A percentile compares a stretch with the other conserved stretches of the same genome.
phyloP scores from a whole-genome alignment of 148 eudicot species.

The Chenopodium quinoa region DNA sequence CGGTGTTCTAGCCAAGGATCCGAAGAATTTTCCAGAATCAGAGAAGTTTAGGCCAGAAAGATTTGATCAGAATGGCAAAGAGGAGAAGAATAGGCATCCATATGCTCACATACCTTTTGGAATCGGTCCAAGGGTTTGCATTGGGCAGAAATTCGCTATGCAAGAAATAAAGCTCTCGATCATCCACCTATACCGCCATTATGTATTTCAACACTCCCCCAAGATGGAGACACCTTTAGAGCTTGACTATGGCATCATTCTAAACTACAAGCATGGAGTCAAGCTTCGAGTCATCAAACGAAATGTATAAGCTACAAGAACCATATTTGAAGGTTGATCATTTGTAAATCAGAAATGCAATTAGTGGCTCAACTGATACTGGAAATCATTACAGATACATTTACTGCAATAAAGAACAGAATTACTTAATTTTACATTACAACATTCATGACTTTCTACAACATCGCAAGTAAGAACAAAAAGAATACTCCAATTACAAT shows the following conservation, averaged over 20 bases:
- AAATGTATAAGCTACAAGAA: conserved; percentile 1
- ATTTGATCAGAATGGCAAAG: conserved; percentile 66
- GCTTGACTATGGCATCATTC: conserved; percentile 74
- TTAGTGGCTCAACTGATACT: neutral
- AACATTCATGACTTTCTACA: conserved; percentile 29
- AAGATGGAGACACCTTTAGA: conserved; percentile 76
- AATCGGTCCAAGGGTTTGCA: conserved; percentile 86
- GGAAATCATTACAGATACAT: conserved; percentile 8
- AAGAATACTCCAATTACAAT: conserved; percentile 29
- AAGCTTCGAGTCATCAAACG: conserved; percentile 63
- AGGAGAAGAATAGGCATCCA: conserved; percentile 83
- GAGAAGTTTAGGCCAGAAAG: conserved; percentile 87
- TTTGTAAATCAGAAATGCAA: neutral
- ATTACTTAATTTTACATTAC: conserved; percentile 27
- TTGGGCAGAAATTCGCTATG: conserved; percentile 81
- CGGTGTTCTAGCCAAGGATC: conserved; percentile 87
- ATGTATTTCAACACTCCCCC: conserved; percentile 70
- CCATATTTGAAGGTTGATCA: neutral
- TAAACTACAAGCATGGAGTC: conserved; percentile 79
- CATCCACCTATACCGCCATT: conserved; percentile 67
- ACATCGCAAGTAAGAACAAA: conserved; percentile 28
- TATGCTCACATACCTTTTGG: conserved; percentile 96
- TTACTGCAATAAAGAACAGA: conserved; percentile 24
- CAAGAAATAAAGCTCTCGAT: conserved; percentile 80
- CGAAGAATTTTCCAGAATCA: conserved; percentile 78